Conservation (phyloP, 148 eudicot genomes). For the Vaccinium myrtillus region DNA sequence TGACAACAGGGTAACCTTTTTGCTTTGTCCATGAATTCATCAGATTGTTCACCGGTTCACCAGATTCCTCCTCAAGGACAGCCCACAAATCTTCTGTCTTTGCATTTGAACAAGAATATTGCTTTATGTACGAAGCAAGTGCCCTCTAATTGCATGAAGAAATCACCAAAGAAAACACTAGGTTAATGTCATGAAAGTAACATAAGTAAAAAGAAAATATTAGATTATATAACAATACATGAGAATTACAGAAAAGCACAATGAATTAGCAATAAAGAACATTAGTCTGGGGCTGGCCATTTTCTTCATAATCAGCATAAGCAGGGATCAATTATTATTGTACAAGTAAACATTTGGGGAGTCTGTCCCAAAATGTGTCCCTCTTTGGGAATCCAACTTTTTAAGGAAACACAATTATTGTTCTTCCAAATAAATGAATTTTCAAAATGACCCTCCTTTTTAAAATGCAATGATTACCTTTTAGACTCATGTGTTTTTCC, state of each 20-base stretch:
- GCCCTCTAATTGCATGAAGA: slow-evolving; percentile 56
- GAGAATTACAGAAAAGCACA: background rate
- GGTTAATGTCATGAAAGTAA: background rate
- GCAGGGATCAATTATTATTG: background rate
- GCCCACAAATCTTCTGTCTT: slow-evolving; percentile 98
- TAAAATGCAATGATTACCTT: no score
- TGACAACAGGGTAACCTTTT: slow-evolving; percentile 90
- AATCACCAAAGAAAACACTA: background rate
- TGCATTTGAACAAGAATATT: slow-evolving; percentile 87
- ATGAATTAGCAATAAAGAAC: background rate
- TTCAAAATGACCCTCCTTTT: no score
- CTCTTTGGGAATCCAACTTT: background rate
- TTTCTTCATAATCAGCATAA: slow-evolving; percentile 8
- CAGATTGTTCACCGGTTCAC: slow-evolving; percentile 79
- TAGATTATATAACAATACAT: background rate
- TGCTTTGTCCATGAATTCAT: slow-evolving; percentile 98
- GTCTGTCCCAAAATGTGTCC: no score
- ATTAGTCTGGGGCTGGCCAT: background rate
- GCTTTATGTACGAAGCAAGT: slow-evolving; percentile 82
- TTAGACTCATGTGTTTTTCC: no score
- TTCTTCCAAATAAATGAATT: no score
- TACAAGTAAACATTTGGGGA: background rate
- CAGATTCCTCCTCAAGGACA: slow-evolving; percentile 84
- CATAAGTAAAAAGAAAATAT: background rate
- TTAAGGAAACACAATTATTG: no score